Evolutionary conservation across 495 filamentous ascomycete genomes (phyloP), one percentile per base, ranked within the genome.

Genomic region (Aspergillus mulundensis): DNA sequence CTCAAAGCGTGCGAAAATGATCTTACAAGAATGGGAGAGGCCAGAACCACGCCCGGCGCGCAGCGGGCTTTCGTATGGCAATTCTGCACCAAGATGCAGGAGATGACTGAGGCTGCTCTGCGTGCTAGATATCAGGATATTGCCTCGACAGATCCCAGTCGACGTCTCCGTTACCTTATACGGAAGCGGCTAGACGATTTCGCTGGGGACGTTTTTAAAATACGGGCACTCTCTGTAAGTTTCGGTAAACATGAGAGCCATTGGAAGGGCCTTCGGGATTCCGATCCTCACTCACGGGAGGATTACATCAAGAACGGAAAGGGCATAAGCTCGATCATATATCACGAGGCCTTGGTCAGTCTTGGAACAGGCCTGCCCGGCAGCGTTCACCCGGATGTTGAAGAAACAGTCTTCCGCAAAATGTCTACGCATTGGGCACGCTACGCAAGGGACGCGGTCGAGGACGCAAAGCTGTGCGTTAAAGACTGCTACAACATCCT

Each of bases 331-430:
- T 23, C 34, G 3, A 21, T 43, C 1, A 57, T 57, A 2, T 57
- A 43, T 19, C 16, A 46, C 11, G 55, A 57, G 23, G 47, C 55
- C 8, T 39, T 20, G 11, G 23, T 45, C 15, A 30, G 45, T 18
- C 12, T n/a, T 15, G 47, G 55, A 15, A 16, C 23, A n/a, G 24
- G 55, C 30, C 18, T 57, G 2, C 47, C 47, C 7, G 55, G 55
- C 0, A 51, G 20, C 7, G 39, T 57, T 4, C 55, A 51, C 28
- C 47, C 55, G 12, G 55, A 57, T 16, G 55, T 57, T 28, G 55
- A 57, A 32, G 55, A 51, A 36, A 36, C 20, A 34, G 21, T 57
- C 7, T 57, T 57, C 48, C 47, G 47, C 7, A 39, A 38, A n/a
- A 38, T 44, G 40, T 57, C 47, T 14, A 18, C 12, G 15, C 55